These are phyloP conservation scores for Sarcomyxa edulis DNA, from an alignment of 768 basidiomycete genomes.

Conservation along the genomic window DNA sequence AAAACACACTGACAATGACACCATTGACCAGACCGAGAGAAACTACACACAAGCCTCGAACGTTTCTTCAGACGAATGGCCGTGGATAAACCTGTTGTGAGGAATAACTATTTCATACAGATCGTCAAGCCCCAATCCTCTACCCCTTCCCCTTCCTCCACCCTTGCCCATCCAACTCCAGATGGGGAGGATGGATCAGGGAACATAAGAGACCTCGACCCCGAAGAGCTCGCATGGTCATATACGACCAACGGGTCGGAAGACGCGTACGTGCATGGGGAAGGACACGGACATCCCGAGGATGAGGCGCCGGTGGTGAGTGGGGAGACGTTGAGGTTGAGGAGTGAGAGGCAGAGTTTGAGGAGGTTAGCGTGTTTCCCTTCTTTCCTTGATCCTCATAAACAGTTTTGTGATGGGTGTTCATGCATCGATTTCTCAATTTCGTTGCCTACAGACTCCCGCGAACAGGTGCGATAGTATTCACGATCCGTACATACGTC, in stretches of 20 bases:
- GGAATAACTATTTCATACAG: conserved; percentile 53
- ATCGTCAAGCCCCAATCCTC: conserved; percentile 8
- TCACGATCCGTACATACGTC: conserved; percentile 66
- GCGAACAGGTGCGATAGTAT: conserved; percentile 57
- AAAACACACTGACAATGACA: neutral
- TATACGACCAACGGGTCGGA: conserved; percentile 29
- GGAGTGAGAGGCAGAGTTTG: too few species aligned
- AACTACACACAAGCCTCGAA: conserved; percentile 58
- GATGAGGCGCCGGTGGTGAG: conserved; percentile 5
- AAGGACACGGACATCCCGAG: conserved; percentile 12
- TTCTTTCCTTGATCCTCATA: too few species aligned
- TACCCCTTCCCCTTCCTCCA: neutral
- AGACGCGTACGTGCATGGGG: conserved; percentile 12
- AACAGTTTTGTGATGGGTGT: too few species aligned
- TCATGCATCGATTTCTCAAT: conserved; percentile 29
- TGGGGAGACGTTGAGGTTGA: neutral
- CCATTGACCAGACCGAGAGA: conserved; percentile 43
- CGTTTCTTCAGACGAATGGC: conserved; percentile 66
- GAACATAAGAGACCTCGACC: conserved; percentile 44
- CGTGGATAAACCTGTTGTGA: conserved; percentile 62
- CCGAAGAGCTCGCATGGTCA: conserved; percentile 65
- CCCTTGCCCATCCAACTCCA: conserved; percentile 18
- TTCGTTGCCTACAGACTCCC: conserved; percentile 47
- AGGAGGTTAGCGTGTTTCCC: too few species aligned
- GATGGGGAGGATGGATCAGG: conserved; percentile 15